Percentiles rank a stretch among this genome's conserved stretches.
These are phyloP conservation scores for Yamadazyma akitaensis DNA, from an alignment of 805 yeast genomes.

Conservation along the genomic window DNA sequence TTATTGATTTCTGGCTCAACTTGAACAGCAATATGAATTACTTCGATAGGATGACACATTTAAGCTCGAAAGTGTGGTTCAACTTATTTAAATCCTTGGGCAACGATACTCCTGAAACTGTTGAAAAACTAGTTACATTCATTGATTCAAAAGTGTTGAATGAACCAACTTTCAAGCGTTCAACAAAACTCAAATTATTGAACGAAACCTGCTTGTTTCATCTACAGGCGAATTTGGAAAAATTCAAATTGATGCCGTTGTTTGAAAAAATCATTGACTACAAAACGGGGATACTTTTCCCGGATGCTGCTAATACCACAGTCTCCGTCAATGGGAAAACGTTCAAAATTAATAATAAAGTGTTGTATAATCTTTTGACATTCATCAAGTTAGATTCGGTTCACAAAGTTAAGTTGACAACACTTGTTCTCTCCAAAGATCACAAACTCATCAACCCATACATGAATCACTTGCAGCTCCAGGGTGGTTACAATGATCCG, in stretches of 20 bases:
- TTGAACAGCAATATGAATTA: slow-evolving; percentile 50
- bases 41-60: slow-evolving; percentile 59
- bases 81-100: slow-evolving; percentile 66
- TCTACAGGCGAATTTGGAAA: slow-evolving; percentile 34
- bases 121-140: slow-evolving; percentile 39
- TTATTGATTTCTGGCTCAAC: slow-evolving; percentile 59
- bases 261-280: slow-evolving; percentile 42
- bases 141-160: slow-evolving; percentile 50
- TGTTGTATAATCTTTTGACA: slow-evolving; percentile 59
- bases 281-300: slow-evolving; percentile 50
- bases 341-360: slow-evolving; percentile 64
- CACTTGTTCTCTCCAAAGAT: slow-evolving; percentile 46
- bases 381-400: slow-evolving; percentile 74
- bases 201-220: slow-evolving; percentile 71
- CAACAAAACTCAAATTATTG: slow-evolving; percentile 70
- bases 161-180: slow-evolving; percentile 60
- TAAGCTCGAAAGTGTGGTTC: slow-evolving; percentile 52
- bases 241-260: slow-evolving; percentile 27
- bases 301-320: slow-evolving; percentile 18
- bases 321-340: slow-evolving; percentile 43
- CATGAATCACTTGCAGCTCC: slow-evolving; percentile 49
- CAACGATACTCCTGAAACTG: slow-evolving; percentile 45
- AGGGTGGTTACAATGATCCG: slow-evolving; percentile 70
- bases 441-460: slow-evolving; percentile 79
- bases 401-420: slow-evolving; percentile 53